A percentile compares a stretch with the other conserved stretches of the same genome.
Conservation (phyloP, 495 filamentous ascomycete species). For the Penicillium samsonianum region DNA sequence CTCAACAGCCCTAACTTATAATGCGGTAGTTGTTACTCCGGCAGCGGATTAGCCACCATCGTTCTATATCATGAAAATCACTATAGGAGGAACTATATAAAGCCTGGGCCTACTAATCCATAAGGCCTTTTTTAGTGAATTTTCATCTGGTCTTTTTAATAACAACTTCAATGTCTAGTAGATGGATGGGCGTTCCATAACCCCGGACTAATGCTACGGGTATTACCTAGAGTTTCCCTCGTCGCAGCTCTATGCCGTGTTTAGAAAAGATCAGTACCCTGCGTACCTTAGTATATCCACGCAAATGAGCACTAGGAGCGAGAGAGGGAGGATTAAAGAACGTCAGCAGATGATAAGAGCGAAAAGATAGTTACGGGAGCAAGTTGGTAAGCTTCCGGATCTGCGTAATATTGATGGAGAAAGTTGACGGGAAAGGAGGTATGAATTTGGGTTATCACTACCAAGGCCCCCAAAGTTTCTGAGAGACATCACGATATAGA, state of each 20-base stretch:
- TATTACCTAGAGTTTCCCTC: not conserved
- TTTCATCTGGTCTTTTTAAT: not conserved
- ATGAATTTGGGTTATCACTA: too few species aligned
- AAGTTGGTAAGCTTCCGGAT: too few species aligned
- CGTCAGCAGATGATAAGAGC: too few species aligned
- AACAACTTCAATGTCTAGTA: not conserved
- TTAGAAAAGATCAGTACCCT: not conserved
- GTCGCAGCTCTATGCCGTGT: not conserved
- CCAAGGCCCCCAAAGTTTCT: too few species aligned
- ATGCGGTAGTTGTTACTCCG: not conserved
- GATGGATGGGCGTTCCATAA: not conserved
- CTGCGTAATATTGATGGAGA: too few species aligned
- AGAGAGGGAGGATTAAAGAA: too few species aligned
- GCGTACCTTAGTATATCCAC: too few species aligned
- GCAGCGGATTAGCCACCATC: not conserved
- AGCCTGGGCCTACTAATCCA: not conserved
- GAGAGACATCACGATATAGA: too few species aligned
- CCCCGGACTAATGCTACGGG: not conserved
- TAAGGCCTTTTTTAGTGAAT: not conserved
- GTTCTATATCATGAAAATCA: too few species aligned
- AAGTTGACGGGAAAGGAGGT: too few species aligned
- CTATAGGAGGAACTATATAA: not conserved
- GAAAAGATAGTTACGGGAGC: too few species aligned
- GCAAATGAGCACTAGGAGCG: too few species aligned
- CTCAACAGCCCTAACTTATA: constrained; percentile 1